A percentile compares a stretch with the other conserved stretches of the same genome.
phyloP scores from a whole-genome alignment of 352 stramenopile species.

The Globisporangium orthogonon region DNA sequence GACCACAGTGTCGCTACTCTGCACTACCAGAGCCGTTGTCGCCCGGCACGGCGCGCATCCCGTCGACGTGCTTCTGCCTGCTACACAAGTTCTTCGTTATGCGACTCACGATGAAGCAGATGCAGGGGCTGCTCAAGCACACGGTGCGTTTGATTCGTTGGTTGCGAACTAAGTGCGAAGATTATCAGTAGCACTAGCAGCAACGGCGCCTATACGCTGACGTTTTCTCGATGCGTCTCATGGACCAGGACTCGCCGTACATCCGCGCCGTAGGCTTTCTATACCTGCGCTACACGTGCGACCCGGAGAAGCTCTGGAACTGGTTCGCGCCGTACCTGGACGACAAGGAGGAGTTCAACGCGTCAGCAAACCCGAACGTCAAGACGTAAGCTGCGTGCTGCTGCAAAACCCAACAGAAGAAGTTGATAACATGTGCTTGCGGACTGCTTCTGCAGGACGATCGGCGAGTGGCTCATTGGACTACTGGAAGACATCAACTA shows the following conservation, averaged over 20 bases:
- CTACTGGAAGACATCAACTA: slow-evolving; percentile 95
- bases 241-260: slow-evolving; percentile 89
- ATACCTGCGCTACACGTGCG: slow-evolving; percentile 95
- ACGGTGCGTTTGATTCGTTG: slow-evolving; percentile 25
- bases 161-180: too few relatives aligned
- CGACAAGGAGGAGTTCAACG: slow-evolving; percentile 92
- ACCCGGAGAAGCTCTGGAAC: slow-evolving; percentile 90
- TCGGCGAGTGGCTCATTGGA: slow-evolving; percentile 88
- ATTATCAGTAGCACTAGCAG: not conserved
- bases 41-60: slow-evolving; percentile 84
- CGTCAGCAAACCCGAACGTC: slow-evolving; percentile 70
- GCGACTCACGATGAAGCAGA: slow-evolving; percentile 94
- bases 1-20: not conserved
- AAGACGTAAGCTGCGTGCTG: slow-evolving; percentile 47
- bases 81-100: slow-evolving; percentile 96
- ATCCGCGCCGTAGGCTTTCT: slow-evolving; percentile 96
- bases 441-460: slow-evolving; percentile 54
- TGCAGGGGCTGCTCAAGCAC: slow-evolving; percentile 92
- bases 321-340: slow-evolving; percentile 96
- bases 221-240: not conserved
- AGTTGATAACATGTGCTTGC: not conserved
- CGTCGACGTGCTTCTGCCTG: slow-evolving; percentile 95
- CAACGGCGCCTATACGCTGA: not conserved
- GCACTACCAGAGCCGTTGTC: slow-evolving; percentile 89
- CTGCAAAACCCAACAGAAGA: too few relatives aligned